Evolutionary conservation across 768 basidiomycete genomes (phyloP).

Genomic region (Amanita brunnescens): DNA sequence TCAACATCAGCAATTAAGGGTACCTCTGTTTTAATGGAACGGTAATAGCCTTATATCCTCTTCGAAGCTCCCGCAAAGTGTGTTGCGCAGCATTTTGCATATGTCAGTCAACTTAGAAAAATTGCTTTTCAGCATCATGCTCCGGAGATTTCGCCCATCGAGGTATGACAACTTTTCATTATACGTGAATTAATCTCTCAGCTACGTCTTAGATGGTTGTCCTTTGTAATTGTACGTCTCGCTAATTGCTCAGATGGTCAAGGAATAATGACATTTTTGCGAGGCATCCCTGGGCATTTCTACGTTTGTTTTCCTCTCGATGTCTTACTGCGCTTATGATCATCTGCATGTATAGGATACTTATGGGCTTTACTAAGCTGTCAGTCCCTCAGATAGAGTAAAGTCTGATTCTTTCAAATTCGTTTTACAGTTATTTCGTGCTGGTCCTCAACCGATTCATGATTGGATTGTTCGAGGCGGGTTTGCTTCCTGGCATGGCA

Average conservation of each 20-base stretch:
- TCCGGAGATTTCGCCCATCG: background rate
- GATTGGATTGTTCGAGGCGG: conserved; percentile 54
- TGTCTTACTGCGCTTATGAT: background rate
- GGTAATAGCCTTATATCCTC: background rate
- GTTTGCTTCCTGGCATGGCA: conserved; percentile 63
- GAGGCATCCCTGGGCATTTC: background rate
- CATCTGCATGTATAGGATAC: background rate
- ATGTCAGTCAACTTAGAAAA: background rate
- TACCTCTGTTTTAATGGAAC: background rate
- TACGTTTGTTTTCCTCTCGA: background rate
- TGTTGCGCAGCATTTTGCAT: background rate
- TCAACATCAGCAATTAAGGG: too few relatives aligned
- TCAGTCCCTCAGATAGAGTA: background rate
- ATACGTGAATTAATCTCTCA: background rate
- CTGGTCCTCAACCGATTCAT: background rate
- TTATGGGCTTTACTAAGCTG: background rate
- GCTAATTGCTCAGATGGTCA: background rate
- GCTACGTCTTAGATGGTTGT: background rate
- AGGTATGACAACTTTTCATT: background rate
- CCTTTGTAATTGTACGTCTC: background rate
- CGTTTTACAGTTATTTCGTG: background rate
- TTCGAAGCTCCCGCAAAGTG: background rate
- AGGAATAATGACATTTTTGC: background rate
- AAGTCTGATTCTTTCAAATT: too few relatives aligned
- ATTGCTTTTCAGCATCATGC: background rate